Conservation (phyloP, 495 filamentous ascomycete genomes). For the Astrothelium macrocarpum region DNA sequence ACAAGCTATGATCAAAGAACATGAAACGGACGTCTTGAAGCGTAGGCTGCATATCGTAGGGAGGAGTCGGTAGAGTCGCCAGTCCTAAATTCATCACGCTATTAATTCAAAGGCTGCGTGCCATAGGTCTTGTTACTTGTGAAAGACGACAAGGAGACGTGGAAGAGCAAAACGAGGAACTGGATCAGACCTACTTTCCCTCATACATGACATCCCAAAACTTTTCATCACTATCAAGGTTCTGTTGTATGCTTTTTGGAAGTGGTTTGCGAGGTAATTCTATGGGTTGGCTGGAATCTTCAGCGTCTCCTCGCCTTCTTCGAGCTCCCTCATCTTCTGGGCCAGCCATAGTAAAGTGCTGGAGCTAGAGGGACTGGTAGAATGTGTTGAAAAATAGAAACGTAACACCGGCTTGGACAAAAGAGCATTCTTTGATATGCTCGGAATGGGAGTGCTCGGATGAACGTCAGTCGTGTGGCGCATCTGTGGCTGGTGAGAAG, state of each 20-base stretch:
- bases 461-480: neutral
- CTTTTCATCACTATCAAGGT: slow-evolving; percentile 66
- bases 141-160: too few species aligned
- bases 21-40: slow-evolving; percentile 50
- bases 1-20: neutral
- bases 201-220: slow-evolving; percentile 70
- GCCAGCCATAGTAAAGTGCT: neutral
- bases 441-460: too few species aligned
- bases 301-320: neutral
- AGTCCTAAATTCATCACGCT: too few species aligned
- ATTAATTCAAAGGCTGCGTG: too few species aligned
- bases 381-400: neutral
- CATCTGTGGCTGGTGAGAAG: neutral
- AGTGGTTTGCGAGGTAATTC: slow-evolving; percentile 45
- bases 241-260: slow-evolving; percentile 58
- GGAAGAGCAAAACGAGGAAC: too few species aligned
- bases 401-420: neutral
- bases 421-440: too few species aligned
- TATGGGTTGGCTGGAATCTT: neutral
- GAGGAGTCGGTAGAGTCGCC: slow-evolving; percentile 74
- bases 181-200: slow-evolving; percentile 62
- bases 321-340: neutral
- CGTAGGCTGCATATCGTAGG: slow-evolving; percentile 89
- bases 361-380: neutral
- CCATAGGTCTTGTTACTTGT: too few species aligned